Conservation (phyloP, 176 grass and related monocot genomes). For the Zizania latifolia region DNA sequence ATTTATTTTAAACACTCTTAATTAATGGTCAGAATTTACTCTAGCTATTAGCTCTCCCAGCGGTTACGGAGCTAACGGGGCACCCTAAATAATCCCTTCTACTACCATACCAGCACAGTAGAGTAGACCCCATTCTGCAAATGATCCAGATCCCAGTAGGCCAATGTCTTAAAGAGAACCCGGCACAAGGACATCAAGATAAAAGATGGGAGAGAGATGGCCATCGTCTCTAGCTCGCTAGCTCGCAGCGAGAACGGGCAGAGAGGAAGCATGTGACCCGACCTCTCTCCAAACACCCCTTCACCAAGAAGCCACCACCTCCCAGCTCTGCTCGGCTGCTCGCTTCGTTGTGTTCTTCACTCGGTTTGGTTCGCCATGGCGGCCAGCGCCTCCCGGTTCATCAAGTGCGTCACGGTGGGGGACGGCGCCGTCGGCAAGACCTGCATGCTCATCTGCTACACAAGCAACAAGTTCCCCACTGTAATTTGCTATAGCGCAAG, state of each 20-base stretch:
- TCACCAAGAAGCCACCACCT: conserved; percentile 18
- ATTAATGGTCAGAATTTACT: too few relatives aligned
- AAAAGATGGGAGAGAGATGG: not conserved
- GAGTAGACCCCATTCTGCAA: not conserved
- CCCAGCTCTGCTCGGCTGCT: not conserved
- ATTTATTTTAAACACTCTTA: too few relatives aligned
- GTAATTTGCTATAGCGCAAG: conserved; percentile 29
- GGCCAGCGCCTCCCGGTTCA: conserved; percentile 81
- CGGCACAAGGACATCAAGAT: conserved; percentile 20
- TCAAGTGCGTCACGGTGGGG: conserved; percentile 98
- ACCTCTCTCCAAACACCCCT: not conserved
- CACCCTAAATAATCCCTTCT: too few relatives aligned
- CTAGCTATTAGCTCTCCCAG: too few relatives aligned
- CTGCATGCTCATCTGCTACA: conserved; percentile 99
- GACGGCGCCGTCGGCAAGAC: conserved; percentile 99
- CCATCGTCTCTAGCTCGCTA: not conserved
- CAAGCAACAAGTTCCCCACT: conserved; percentile 96
- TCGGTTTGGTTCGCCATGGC: conserved; percentile 37
- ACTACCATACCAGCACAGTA: not conserved
- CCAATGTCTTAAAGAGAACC: conserved; percentile 15
- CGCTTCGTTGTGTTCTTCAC: not conserved
- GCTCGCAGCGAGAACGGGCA: not conserved
- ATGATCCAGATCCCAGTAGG: not conserved
- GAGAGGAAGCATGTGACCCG: conserved; percentile 27
- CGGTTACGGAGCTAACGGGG: too few relatives aligned